Percentiles rank a stretch among this genome's conserved stretches.
phyloP scores from a whole-genome alignment of 108 stramenopile genomes.

The Cyclostephanos invisitatus region DNA sequence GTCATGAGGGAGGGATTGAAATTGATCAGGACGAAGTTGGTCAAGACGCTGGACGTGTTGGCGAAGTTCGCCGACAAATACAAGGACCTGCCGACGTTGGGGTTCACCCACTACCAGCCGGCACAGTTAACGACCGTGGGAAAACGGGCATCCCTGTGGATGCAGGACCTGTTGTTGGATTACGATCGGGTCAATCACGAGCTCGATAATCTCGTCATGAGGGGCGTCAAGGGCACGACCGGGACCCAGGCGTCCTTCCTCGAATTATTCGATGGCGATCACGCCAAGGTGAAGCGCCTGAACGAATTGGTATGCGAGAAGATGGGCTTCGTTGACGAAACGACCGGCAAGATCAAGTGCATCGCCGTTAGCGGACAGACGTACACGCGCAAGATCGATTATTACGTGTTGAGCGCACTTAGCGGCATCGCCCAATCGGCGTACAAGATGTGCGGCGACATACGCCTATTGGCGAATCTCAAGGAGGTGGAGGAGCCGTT shows the following conservation, averaged over 20 bases:
- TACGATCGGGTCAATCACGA: slow-evolving; percentile 85
- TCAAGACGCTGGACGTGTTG: slow-evolving; percentile 81
- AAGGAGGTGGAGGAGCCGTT: slow-evolving; percentile 97
- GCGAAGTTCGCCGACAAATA: slow-evolving; percentile 83
- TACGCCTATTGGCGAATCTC: slow-evolving; percentile 95
- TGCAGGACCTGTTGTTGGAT: slow-evolving; percentile 95
- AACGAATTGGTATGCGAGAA: slow-evolving; percentile 90
- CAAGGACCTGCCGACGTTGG: slow-evolving; percentile 91
- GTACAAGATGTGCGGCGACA: slow-evolving; percentile 99
- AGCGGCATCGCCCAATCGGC: slow-evolving; percentile 95
- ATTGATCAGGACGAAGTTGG: slow-evolving; percentile 89
- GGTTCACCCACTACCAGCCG: slow-evolving; percentile 98
- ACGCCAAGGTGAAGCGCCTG: slow-evolving; percentile 90
- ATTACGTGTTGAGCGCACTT: slow-evolving; percentile 82
- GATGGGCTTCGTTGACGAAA: slow-evolving; percentile 82
- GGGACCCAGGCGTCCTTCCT: slow-evolving; percentile 98
- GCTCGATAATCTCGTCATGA: slow-evolving; percentile 93
- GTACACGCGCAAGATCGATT: slow-evolving; percentile 99
- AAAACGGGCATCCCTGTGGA: slow-evolving; percentile 95
- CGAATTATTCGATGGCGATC: slow-evolving; percentile 98
- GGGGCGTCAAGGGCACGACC: slow-evolving; percentile 98
- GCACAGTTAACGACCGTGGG: slow-evolving; percentile 98
- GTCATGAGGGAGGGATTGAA: slow-evolving; percentile 88
- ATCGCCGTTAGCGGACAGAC: slow-evolving; percentile 97
- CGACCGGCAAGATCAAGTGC: slow-evolving; percentile 45